Percentiles rank a stretch among this genome's conserved stretches.
Conservation (phyloP, 306 rosid genomes). For the Nissolia schottii region DNA sequence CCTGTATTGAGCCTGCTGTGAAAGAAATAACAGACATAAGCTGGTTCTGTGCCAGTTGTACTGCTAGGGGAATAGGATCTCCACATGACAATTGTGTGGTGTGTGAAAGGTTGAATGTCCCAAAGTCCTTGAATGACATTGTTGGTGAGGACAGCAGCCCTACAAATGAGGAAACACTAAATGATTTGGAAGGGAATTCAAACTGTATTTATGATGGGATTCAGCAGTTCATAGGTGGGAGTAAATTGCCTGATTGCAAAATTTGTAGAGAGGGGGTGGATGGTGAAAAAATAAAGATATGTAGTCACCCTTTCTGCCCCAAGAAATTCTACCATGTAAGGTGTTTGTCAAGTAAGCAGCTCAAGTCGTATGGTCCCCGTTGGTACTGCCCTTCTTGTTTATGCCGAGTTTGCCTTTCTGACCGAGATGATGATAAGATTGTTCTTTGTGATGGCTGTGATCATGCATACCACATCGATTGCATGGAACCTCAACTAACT, state of each 20-base stretch:
- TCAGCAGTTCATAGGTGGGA: slow-evolving; percentile 25
- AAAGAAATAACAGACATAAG: slow-evolving; percentile 73
- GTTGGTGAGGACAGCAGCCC: slow-evolving; percentile 38
- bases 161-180: slow-evolving; percentile 37
- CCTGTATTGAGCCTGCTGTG: slow-evolving; percentile 84
- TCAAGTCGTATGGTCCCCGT: slow-evolving; percentile 37
- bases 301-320: slow-evolving; percentile 62
- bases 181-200: slow-evolving; percentile 49
- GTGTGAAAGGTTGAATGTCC: slow-evolving; percentile 63
- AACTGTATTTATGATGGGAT: slow-evolving; percentile 41
- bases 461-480: slow-evolving; percentile 80
- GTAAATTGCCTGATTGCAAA: slow-evolving; percentile 36
- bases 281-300: slow-evolving; percentile 38
- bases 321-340: slow-evolving; percentile 59
- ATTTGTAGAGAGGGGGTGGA: slow-evolving; percentile 53
- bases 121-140: slow-evolving; percentile 31
- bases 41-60: slow-evolving; percentile 82
- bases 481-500: slow-evolving; percentile 63
- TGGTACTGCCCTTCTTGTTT: slow-evolving; percentile 98
- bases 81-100: slow-evolving; percentile 70
- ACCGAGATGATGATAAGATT: slow-evolving; percentile 62
- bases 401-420: slow-evolving; percentile 66
- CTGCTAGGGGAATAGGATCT: slow-evolving; percentile 50
- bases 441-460: slow-evolving; percentile 94
- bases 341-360: slow-evolving; percentile 72